Conservation (phyloP, 2,329 filamentous ascomycete species). For the Podosphaera xanthii region DNA sequence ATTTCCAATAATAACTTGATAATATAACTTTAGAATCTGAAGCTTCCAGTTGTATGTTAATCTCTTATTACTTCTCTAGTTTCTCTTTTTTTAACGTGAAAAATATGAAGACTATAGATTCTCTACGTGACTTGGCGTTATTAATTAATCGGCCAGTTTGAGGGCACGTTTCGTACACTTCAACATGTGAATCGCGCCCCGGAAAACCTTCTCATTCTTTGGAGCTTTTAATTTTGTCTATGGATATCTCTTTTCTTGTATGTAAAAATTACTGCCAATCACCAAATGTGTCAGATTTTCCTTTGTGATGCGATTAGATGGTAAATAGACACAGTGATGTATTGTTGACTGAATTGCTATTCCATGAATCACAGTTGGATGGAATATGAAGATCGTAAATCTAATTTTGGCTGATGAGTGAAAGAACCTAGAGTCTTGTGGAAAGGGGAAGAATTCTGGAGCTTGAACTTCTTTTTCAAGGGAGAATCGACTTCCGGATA, state of each 20-base stretch:
- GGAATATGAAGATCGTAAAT: neutral
- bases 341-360: neutral
- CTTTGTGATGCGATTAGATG: neutral
- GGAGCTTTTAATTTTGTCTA: too few species aligned
- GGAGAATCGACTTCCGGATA: neutral
- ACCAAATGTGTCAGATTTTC: neutral
- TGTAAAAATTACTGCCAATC: neutral
- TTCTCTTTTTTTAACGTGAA: too few species aligned
- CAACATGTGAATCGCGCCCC: too few species aligned
- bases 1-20: too few species aligned
- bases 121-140: too few species aligned
- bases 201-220: too few species aligned
- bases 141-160: too few species aligned
- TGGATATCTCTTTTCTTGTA: neutral
- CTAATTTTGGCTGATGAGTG: neutral
- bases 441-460: neutral
- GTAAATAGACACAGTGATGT: neutral
- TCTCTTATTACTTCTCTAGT: too few species aligned
- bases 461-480: neutral
- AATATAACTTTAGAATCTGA: too few species aligned
- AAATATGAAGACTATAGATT: too few species aligned
- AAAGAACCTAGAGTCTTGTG: neutral
- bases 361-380: neutral
- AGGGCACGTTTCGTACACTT: too few species aligned
- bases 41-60: too few species aligned